Base-by-base conservation (phyloP, 805 yeast genomes). In the Wickerhamiella hasegawae region DNA sequence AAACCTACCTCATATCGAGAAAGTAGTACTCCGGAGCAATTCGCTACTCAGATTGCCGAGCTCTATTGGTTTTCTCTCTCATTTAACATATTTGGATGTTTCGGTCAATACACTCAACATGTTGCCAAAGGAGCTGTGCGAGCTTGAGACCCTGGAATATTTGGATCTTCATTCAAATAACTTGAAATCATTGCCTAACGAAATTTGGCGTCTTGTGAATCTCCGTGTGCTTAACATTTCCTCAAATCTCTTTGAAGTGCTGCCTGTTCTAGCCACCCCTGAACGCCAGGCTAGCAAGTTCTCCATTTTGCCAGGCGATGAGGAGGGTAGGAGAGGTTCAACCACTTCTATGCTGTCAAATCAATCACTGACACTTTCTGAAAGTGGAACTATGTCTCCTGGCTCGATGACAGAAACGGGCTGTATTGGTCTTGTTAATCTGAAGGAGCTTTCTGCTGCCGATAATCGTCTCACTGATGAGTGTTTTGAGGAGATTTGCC, bases 131-230 rank as follows among this genome's bases (percentile, higher is more conserved):
- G 68, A 71, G 10, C 68, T 90, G 23, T 75, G 81, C 3, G 48
- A 63, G 12, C 62, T 85, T 37, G 55, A 62, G 3, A 66, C 69
- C 21, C 63, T 87, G 42, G 73, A 68, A 46, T 62, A 67, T 31
- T 60, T 87, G 37, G 95, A 87, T 53, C 57, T 83, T 29, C 95
- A 87, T 55, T 71, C 80, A 29, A 87, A 87, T 55, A 84, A 84
- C 49, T 62, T 87, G 44, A 75, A 81, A 44, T 52, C 60, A 5
- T 58, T 87, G 20, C 80, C 83, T 0, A 66, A 66, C 20, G 77
- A 72, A 16, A 65, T 80, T 23, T 80, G 85, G 78, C 58, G 66
- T 35, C 55, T 81, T 47, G 49, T 44, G 10, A 39, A 43, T n/a
- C 42, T 51, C 29, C 45, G 47, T 8, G 27, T 30, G 9, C 37